Evolutionary conservation across 2,329 filamentous ascomycete genomes (phyloP).

Genomic region (Pestalotiopsis sp.): DNA sequence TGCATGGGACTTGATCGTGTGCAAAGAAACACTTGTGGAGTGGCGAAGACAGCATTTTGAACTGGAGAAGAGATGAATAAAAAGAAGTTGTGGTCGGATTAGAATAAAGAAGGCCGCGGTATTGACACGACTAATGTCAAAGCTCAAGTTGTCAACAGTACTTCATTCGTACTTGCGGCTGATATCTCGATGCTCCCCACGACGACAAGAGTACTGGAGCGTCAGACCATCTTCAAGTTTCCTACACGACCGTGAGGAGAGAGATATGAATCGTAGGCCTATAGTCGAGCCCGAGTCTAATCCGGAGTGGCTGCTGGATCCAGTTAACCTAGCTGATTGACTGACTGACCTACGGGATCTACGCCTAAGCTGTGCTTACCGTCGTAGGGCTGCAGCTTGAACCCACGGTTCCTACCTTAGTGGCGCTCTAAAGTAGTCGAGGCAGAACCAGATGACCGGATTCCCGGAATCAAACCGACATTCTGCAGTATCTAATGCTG

Average conservation of each 20-base stretch:
- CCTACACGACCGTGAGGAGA: neutral
- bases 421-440: neutral
- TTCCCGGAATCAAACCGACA: no score
- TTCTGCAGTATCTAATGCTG: no score
- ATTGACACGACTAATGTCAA: no score
- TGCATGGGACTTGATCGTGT: neutral
- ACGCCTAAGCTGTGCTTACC: neutral
- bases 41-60: neutral
- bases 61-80: no score
- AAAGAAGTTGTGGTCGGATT: no score
- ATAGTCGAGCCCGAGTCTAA: neutral
- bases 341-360: neutral
- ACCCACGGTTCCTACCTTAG: neutral
- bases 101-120: no score
- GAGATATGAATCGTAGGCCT: neutral
- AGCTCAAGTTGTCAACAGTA: no score
- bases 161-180: no score
- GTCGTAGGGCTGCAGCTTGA: neutral
- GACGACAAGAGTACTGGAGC: no score
- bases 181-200: no score
- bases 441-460: no score
- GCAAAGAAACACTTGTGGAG: neutral
- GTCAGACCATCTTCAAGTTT: neutral
- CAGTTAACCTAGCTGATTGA: neutral
- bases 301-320: neutral